Base-by-base conservation (phyloP, 2,329 filamentous ascomycete species). In the Fusarium sp. region DNA sequence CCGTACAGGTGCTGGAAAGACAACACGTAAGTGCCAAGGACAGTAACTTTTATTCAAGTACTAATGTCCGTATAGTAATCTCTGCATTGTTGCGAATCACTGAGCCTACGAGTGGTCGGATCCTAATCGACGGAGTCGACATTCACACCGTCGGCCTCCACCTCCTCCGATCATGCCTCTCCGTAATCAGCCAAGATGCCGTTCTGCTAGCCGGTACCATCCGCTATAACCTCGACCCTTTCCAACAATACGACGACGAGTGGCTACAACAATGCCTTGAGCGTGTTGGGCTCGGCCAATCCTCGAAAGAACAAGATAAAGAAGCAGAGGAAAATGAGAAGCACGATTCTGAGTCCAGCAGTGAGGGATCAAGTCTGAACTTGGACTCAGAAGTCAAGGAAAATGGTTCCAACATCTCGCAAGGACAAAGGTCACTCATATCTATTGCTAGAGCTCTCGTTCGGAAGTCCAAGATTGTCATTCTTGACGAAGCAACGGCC, bases 131-230 rank as follows among this genome's bases (percentile, higher is more conserved):
- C 4, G 64, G 65, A 3, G 57, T 60, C 3, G 69, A 72, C 30
- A 65, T 72, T 17, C 69, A 72, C 12, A 69, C 64, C 5, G n/a
- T 73, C 1, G 69, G 69, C 1, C 64, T 72, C 0, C 69, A 73
- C 15, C 44, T 72, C 7, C 48, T 72, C 7, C 69, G 69, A 22
- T 72, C 69, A 22, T 60, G 20, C 26, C 3, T 72, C 14, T 72
- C 69, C 9, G 69, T 72, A 7, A 72, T 72, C 12, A 72, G 69
- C n/a, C 69, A 72, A 39, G 69, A 72, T 26, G 69, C 69, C 1
- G 59, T 72, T 7, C 59, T 72, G n/a, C 26, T 72, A 9, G 69
- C 64, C 4, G 69, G 69, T 0, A 72, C 69, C 0, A 73, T 72
- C 6, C 53, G 69, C 20, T 72, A 72, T 10, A 72, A 72, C 18